Conservation (phyloP, 306 rosid genomes). For the Fragaria iinumae region DNA sequence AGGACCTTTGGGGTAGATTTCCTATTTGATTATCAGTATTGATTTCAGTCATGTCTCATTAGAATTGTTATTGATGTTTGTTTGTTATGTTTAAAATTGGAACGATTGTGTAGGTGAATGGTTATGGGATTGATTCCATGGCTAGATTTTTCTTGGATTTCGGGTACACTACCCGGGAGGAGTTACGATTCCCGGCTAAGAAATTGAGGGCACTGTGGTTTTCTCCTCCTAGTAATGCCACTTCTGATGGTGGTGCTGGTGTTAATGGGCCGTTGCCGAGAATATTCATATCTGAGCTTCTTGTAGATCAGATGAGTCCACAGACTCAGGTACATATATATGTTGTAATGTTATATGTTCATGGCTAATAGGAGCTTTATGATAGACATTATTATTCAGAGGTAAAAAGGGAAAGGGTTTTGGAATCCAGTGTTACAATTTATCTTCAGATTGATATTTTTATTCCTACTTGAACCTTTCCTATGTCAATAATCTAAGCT, state of each 20-base stretch:
- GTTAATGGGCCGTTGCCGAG: slow-evolving; percentile 80
- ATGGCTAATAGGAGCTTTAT: background rate
- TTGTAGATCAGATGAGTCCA: slow-evolving; percentile 84
- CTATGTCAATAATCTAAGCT: background rate
- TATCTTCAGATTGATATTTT: background rate
- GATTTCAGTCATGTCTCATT: background rate
- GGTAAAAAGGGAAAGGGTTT: background rate
- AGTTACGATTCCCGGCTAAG: slow-evolving; percentile 75
- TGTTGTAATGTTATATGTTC: background rate
- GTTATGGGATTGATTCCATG: slow-evolving; percentile 84
- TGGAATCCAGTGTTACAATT: background rate
- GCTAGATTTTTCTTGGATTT: slow-evolving; percentile 75
- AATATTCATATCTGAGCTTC: slow-evolving; percentile 84
- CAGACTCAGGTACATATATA: slow-evolving; percentile 62
- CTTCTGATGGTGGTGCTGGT: slow-evolving; percentile 42
- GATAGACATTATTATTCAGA: background rate
- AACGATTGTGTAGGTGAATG: slow-evolving; percentile 52
- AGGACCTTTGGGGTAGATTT: slow-evolving; percentile 81
- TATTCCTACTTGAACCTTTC: background rate
- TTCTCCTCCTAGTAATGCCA: slow-evolving; percentile 66
- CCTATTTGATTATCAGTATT: background rate
- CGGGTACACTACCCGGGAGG: slow-evolving; percentile 69
- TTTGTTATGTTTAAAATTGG: slow-evolving; percentile 9
- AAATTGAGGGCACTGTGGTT: slow-evolving; percentile 92
- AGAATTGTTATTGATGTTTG: slow-evolving; percentile 4